phyloP scores from a whole-genome alignment of 129 eudicot species.

The Flaveria robusta region DNA sequence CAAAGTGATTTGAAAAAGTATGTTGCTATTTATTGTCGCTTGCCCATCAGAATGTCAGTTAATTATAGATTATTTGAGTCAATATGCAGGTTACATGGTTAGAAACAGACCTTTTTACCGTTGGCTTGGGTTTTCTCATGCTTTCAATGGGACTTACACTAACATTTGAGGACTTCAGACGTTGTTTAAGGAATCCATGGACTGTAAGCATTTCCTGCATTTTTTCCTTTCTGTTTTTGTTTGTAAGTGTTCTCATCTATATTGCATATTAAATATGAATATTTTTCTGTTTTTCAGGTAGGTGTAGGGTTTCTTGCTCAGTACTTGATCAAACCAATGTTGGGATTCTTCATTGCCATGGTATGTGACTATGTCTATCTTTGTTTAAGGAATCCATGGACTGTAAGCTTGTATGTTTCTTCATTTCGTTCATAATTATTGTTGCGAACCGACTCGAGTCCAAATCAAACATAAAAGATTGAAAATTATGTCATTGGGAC shows the following conservation, averaged over 20 bases:
- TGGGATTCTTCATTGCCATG: constrained; percentile 86
- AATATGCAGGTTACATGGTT: constrained; percentile 93
- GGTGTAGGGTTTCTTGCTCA: constrained; percentile 98
- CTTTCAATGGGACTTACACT: constrained; percentile 99
- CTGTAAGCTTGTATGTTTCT: too few relatives aligned
- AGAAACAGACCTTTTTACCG: constrained; percentile 88
- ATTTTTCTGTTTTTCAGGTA: constrained; percentile 56
- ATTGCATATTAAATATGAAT: constrained; percentile 13
- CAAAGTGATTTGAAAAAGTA: neutral
- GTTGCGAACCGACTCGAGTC: too few relatives aligned
- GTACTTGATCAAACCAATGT: constrained; percentile 81
- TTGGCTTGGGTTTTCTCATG: constrained; percentile 97
- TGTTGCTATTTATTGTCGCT: neutral
- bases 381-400: too few relatives aligned
- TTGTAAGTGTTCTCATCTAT: constrained; percentile 1
- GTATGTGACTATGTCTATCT: constrained; percentile 45
- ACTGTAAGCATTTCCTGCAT: constrained; percentile 58
- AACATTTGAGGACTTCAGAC: constrained; percentile 89
- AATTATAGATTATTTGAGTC: constrained; percentile 6
- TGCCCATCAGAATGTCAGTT: constrained; percentile 7
- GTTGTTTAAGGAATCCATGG: constrained; percentile 97
- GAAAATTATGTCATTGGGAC: too few relatives aligned
- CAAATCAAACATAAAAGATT: too few relatives aligned
- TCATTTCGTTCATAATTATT: too few relatives aligned
- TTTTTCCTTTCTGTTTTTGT: neutral